These are phyloP conservation scores for Tagetes erecta DNA, from an alignment of 129 eudicot species.

Conservation along the genomic window DNA sequence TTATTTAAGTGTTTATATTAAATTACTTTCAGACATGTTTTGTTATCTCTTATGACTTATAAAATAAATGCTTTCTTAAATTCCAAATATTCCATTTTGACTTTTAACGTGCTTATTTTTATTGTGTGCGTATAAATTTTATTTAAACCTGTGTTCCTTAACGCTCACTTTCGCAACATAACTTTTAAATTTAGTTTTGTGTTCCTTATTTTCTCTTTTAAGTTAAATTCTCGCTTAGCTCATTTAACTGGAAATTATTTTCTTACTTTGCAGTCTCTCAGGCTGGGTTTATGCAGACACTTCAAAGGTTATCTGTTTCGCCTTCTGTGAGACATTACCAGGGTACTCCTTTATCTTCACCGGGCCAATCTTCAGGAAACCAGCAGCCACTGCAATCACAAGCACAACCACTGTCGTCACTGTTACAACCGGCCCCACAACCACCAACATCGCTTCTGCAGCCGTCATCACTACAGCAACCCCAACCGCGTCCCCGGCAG, in stretches of 20 bases:
- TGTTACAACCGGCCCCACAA: slow-evolving; percentile 3
- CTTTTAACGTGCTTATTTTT: too few species aligned
- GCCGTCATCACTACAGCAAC: not conserved
- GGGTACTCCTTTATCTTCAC: slow-evolving; percentile 27
- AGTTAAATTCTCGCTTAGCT: not conserved
- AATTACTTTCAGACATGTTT: too few species aligned
- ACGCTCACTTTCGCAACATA: too few species aligned
- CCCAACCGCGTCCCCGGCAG: slow-evolving; percentile 14
- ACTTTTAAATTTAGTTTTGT: too few species aligned
- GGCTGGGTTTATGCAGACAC: slow-evolving; percentile 44
- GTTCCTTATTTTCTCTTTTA: too few species aligned
- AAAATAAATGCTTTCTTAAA: too few species aligned
- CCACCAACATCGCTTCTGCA: slow-evolving; percentile 6
- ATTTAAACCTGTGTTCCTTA: too few species aligned
- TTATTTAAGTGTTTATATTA: too few species aligned
- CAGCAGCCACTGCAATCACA: slow-evolving; percentile 33
- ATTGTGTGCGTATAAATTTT: too few species aligned
- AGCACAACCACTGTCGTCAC: not conserved
- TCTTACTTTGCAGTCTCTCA: slow-evolving; percentile 40
- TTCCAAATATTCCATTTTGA: too few species aligned
- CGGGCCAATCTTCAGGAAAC: slow-evolving; percentile 31
- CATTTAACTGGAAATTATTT: not conserved
- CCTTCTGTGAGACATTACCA: slow-evolving; percentile 28
- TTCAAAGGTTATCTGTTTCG: slow-evolving; percentile 12
- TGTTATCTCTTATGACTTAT: too few species aligned